Conservation (phyloP, 805 yeast genomes). For the Dipodascus albidus region DNA sequence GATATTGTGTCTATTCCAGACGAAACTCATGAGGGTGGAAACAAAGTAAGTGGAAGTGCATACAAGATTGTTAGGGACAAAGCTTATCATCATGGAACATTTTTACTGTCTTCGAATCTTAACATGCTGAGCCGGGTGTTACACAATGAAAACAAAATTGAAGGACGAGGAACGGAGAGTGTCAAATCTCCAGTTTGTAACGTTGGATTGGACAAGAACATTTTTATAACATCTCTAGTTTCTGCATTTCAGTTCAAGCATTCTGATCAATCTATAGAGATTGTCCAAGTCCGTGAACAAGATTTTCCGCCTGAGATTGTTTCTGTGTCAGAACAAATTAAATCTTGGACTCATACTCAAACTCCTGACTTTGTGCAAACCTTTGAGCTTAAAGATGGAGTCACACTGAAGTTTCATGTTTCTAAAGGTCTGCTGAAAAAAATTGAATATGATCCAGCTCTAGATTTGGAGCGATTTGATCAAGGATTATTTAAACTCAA, state of each 20-base stretch:
- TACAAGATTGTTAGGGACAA: conserved; percentile 72
- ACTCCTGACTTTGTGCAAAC: conserved; percentile 64
- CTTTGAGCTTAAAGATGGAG: conserved; percentile 27
- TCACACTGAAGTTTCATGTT: conserved; percentile 32
- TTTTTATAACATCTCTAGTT: conserved; percentile 36
- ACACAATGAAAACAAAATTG: conserved; percentile 29
- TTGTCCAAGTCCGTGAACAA: conserved; percentile 3
- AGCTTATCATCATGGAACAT: conserved; percentile 93
- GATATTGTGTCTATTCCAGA: conserved; percentile 46
- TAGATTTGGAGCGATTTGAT: not conserved
- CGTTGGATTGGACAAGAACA: conserved; percentile 33
- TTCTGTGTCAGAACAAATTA: conserved; percentile 33
- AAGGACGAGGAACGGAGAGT: conserved; percentile 51
- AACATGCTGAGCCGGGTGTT: conserved; percentile 49
- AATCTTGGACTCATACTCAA: conserved; percentile 68
- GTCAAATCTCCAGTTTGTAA: conserved; percentile 76
- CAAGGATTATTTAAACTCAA: not conserved
- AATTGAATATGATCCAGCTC: conserved; percentile 13
- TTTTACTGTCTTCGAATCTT: conserved; percentile 63
- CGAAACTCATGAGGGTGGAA: conserved; percentile 14
- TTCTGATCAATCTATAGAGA: conserved; percentile 5
- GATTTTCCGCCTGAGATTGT: conserved; percentile 13
- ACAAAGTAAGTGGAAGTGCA: conserved; percentile 87
- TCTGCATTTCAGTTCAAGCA: conserved; percentile 27
- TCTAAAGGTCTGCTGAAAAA: conserved; percentile 35